Base-by-base conservation (phyloP, 2,329 filamentous ascomycete genomes). In the Periconia sp. region DNA sequence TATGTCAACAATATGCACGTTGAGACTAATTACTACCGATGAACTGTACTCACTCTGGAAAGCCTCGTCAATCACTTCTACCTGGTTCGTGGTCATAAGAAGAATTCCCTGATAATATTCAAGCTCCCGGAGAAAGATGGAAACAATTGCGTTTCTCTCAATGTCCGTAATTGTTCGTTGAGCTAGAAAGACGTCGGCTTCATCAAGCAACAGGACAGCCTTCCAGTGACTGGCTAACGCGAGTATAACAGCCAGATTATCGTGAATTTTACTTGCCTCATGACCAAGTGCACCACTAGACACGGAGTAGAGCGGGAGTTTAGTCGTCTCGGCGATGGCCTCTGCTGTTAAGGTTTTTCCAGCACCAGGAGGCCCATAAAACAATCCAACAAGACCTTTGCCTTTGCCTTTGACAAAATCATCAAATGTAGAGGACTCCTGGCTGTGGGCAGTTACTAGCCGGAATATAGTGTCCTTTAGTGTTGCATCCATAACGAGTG, bases 281-380 rank as follows among this genome's bases (percentile, higher is more conserved):
- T 73, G 68, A 11, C 79, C 79, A 0, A 82, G 71, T 46, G 82
- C 80, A 11, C 77, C 78, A 6, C 75, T 72, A 17, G 72, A 76
- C 67, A 82, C 75, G 30, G 72, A 66, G 59, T 77, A 81, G 0
- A 83, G 66, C 2, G 80, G 80, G 2, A 76, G 75, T 23, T 73
- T 66, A 71, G 80, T 77, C 41, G 75, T 66, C 53, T 82, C 79
- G 1, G 81, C 79, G 7, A 65, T 58, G 14, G 35, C 35, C 17
- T 40, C 35, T 40, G 35, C 55, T 23, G 69, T 53, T 41, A 66
- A 60, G 19, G 64, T 62, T 42, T 65, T 60, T 15, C 42, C 81
- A 1, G 80, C 77, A 13, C 81, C 81, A 0, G 80, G 80, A 0
- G 76, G 76, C 1, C 79, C 80, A 40, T 69, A 73, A 3, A 82